Percentiles rank a stretch among this genome's conserved stretches.
phyloP scores from a whole-genome alignment of 2,329 filamentous ascomycete genomes.

The Cladosporium sphaerospermum region DNA sequence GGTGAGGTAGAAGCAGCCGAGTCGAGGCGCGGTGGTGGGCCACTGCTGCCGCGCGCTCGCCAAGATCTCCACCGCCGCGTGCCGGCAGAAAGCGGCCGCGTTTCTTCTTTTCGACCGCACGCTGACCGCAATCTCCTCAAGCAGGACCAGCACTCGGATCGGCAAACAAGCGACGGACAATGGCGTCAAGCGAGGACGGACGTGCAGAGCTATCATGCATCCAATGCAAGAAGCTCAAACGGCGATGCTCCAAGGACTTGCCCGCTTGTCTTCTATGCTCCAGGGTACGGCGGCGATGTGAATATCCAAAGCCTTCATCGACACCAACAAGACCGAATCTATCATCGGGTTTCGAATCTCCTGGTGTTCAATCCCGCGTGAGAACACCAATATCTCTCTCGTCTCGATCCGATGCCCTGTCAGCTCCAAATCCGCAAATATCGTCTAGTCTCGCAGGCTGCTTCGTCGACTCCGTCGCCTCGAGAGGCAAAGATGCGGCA shows the following conservation, averaged over 20 bases:
- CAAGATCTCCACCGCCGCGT: too few relatives aligned
- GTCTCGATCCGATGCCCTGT: not conserved
- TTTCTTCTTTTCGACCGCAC: too few relatives aligned
- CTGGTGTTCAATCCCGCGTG: not conserved
- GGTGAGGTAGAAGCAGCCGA: too few relatives aligned
- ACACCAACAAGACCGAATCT: not conserved
- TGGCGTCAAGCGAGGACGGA: not conserved
- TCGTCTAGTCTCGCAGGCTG: not conserved
- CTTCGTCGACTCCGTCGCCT: slow-evolving; percentile 17
- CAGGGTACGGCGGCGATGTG: slow-evolving; percentile 14
- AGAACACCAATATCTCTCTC: not conserved
- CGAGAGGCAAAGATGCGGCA: slow-evolving; percentile 8
- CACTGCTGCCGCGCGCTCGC: too few relatives aligned
- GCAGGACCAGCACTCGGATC: too few relatives aligned
- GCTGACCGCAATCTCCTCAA: too few relatives aligned
- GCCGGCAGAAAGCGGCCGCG: too few relatives aligned
- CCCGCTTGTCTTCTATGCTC: slow-evolving; percentile 15
- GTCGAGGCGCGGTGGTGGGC: too few relatives aligned
- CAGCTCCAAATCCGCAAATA: not conserved
- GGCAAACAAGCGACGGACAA: not conserved
- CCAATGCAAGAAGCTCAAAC: slow-evolving; percentile 16
- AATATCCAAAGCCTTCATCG: slow-evolving; percentile 12
- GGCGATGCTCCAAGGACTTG: slow-evolving; percentile 17
- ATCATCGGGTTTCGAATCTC: not conserved
- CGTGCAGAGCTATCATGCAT: slow-evolving; percentile 13